phyloP scores from a whole-genome alignment of 805 yeast genomes.

The Isabelozyma heimii region DNA sequence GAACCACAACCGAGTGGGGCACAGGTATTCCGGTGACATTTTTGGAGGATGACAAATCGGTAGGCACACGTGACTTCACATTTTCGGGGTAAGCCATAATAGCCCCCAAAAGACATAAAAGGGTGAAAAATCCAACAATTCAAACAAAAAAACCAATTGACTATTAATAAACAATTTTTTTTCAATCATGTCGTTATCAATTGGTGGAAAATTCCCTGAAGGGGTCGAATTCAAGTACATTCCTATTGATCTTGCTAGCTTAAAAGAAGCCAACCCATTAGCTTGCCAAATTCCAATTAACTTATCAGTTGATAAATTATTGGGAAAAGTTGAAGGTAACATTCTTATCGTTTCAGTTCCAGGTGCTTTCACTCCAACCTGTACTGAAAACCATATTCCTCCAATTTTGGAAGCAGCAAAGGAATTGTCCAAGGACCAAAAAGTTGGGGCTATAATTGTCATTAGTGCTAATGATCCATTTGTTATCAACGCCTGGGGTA shows the following conservation, averaged over 20 bases:
- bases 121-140: not conserved
- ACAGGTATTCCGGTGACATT: not conserved
- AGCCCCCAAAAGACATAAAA: not conserved
- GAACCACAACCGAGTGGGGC: not conserved
- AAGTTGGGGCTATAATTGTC: slow-evolving; percentile 31
- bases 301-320: slow-evolving; percentile 30
- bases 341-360: slow-evolving; percentile 40
- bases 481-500: slow-evolving; percentile 44
- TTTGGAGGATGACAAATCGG: not conserved
- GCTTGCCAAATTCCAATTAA: slow-evolving; percentile 34
- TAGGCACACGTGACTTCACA: not conserved
- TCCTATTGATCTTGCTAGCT: slow-evolving; percentile 31
- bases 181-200: not conserved
- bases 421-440: slow-evolving; percentile 24
- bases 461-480: slow-evolving; percentile 43
- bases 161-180: not conserved
- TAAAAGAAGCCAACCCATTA: slow-evolving; percentile 23
- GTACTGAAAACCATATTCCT: slow-evolving; percentile 45
- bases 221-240: slow-evolving; percentile 33
- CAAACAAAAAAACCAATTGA: not conserved
- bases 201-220: slow-evolving; percentile 33
- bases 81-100: not conserved
- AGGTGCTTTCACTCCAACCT: slow-evolving; percentile 44
- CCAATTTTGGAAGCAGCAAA: slow-evolving; percentile 29
- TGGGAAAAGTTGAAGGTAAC: slow-evolving; percentile 21